These are phyloP conservation scores for Ulota crispa DNA, from an alignment of 225 moss, liverwort and hornwort species.

Conservation along the genomic window DNA sequence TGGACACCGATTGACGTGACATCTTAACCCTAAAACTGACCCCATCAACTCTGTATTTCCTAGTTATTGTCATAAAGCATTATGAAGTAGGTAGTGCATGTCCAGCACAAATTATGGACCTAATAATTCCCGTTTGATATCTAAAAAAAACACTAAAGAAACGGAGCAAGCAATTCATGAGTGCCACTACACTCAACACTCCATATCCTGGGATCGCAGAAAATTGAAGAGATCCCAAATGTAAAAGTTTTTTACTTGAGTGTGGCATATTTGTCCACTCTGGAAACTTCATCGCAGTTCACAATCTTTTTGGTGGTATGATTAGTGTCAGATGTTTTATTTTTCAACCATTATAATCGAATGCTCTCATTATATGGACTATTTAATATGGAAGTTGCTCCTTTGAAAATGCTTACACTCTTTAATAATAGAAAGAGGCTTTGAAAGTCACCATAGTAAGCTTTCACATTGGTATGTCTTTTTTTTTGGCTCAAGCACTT, in stretches of 20 bases:
- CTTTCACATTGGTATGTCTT: background rate
- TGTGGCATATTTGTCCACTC: background rate
- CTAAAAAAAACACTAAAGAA: background rate
- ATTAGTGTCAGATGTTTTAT: background rate
- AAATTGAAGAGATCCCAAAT: background rate
- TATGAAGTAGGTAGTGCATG: slow-evolving; percentile 7
- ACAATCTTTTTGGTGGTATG: background rate
- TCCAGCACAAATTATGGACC: background rate
- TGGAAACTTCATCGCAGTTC: background rate
- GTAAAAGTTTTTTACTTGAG: background rate
- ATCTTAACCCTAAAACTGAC: background rate
- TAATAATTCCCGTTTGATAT: background rate
- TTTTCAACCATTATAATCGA: background rate
- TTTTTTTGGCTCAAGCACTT: no score
- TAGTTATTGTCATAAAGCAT: background rate
- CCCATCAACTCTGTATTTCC: background rate
- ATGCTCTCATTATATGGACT: background rate
- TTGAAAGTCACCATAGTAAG: background rate
- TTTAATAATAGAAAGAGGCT: background rate
- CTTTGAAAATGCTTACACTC: background rate
- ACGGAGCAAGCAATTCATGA: background rate
- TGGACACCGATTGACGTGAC: background rate
- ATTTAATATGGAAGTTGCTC: background rate
- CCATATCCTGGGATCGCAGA: background rate
- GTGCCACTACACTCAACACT: background rate